A percentile compares a stretch with the other conserved stretches of the same genome.
Evolutionary conservation across 208 protist genomes (phyloP).

Genomic region (Crithidia brevicula): DNA sequence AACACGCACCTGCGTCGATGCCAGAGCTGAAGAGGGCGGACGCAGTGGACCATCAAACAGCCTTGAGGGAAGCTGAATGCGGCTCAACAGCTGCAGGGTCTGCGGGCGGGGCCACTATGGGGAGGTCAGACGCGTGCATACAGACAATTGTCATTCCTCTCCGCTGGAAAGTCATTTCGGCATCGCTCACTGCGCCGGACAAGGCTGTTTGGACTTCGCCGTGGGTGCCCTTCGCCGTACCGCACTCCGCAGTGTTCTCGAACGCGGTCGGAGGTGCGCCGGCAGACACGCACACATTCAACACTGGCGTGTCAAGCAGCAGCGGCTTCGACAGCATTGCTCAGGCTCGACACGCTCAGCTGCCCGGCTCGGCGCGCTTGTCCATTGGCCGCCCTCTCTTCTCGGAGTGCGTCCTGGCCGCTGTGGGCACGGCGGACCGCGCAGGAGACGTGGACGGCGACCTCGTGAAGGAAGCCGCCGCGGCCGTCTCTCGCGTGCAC

Average conservation of each 20-base stretch:
- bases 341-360: neutral
- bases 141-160: too few species aligned
- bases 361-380: constrained; percentile 11
- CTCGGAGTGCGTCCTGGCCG: neutral
- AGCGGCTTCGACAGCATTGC: constrained; percentile 1
- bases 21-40: constrained; percentile 14
- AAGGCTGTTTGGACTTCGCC: constrained; percentile 1
- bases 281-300: constrained; percentile 13
- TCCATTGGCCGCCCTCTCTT: constrained; percentile 11
- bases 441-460: neutral
- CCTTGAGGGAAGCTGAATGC: too few species aligned
- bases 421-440: too few species aligned
- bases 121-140: too few species aligned
- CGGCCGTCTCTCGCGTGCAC: constrained; percentile 28
- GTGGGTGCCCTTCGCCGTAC: constrained; percentile 25
- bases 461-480: neutral
- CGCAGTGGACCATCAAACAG: too few species aligned
- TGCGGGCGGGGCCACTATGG: too few species aligned
- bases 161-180: too few species aligned
- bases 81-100: too few species aligned
- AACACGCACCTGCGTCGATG: constrained; percentile 8
- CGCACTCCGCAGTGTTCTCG: neutral
- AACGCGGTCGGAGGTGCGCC: neutral
- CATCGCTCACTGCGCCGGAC: too few species aligned
- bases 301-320: constrained; percentile 3